Conservation (phyloP, 768 basidiomycete genomes). For the Sistotremastrum niveocremeum region DNA sequence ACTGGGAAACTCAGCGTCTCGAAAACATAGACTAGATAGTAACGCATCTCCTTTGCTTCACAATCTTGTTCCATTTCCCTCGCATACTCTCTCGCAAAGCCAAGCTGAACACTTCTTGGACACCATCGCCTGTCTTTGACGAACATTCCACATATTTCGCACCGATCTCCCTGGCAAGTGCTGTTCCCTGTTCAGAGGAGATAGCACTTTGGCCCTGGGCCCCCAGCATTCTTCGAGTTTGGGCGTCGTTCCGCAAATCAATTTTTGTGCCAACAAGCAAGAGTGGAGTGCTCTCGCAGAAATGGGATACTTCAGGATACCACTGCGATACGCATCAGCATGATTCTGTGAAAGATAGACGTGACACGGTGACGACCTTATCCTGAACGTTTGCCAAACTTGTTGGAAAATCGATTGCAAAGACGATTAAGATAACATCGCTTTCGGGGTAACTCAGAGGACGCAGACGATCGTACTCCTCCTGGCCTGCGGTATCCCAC, state of each 20-base stretch:
- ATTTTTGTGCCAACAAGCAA: constrained; percentile 91
- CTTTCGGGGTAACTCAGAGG: constrained; percentile 81
- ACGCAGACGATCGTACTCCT: constrained; percentile 86
- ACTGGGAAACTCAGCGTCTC: constrained; percentile 2
- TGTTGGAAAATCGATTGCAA: constrained; percentile 86
- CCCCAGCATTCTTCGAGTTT: constrained; percentile 74
- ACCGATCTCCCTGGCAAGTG: constrained; percentile 87
- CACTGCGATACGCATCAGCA: constrained; percentile 36
- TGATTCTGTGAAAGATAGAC: constrained; percentile 1
- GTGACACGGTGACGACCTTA: constrained; percentile 37
- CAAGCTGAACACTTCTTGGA: constrained; percentile 82
- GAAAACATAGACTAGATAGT: constrained; percentile 25
- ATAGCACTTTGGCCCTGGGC: constrained; percentile 83
- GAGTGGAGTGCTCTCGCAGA: constrained; percentile 79
- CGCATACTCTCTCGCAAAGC: constrained; percentile 86
- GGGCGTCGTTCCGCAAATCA: constrained; percentile 77
- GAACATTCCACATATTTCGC: constrained; percentile 91
- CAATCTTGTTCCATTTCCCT: constrained; percentile 60
- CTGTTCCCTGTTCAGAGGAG: constrained; percentile 65
- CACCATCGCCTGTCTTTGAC: constrained; percentile 81
- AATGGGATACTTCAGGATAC: constrained; percentile 88
- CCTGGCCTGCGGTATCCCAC: constrained; percentile 97
- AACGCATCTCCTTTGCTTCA: constrained; percentile 60
- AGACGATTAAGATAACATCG: constrained; percentile 87
- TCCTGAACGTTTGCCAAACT: constrained; percentile 85